These are phyloP conservation scores for Debaryomyces tyrocola DNA, from an alignment of 805 yeast genomes.

Conservation along the genomic window DNA sequence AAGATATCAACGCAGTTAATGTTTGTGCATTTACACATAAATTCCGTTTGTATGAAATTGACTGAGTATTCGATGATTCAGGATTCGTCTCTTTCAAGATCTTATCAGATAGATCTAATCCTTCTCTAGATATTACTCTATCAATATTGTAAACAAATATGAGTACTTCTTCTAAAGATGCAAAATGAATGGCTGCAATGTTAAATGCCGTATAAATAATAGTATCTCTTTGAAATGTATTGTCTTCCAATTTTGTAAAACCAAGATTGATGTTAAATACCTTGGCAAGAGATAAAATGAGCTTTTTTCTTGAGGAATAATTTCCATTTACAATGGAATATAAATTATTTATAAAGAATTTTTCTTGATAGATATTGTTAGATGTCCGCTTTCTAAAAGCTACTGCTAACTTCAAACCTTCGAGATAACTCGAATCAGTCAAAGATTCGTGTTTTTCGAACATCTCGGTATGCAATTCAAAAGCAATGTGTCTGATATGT, in stretches of 20 bases:
- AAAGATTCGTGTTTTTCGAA: slow-evolving; percentile 70
- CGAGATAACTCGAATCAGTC: slow-evolving; percentile 62
- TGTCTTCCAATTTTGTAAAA: slow-evolving; percentile 1
- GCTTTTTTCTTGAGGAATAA: slow-evolving; percentile 43
- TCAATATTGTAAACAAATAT: slow-evolving; percentile 45
- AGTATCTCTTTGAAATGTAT: slow-evolving; percentile 18
- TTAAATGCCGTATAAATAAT: slow-evolving; percentile 33
- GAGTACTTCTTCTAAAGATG: slow-evolving; percentile 52
- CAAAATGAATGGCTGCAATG: slow-evolving; percentile 38
- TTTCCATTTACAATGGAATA: slow-evolving; percentile 42
- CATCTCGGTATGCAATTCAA: slow-evolving; percentile 52
- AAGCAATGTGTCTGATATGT: slow-evolving; percentile 48
- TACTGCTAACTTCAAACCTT: slow-evolving; percentile 60
- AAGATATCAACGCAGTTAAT: slow-evolving; percentile 11
- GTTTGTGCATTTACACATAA: slow-evolving; percentile 10
- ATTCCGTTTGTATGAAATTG: background rate
- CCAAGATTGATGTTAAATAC: slow-evolving; percentile 12
- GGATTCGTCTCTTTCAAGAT: slow-evolving; percentile 12
- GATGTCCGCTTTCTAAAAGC: slow-evolving; percentile 36
- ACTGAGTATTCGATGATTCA: background rate
- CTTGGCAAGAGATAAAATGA: slow-evolving; percentile 25
- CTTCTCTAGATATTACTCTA: slow-evolving; percentile 40
- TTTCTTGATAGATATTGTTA: slow-evolving; percentile 23
- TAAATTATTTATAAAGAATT: slow-evolving; percentile 37
- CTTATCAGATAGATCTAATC: slow-evolving; percentile 32